phyloP scores from a whole-genome alignment of 805 yeast species.

The Suhomyces pyralidae region DNA sequence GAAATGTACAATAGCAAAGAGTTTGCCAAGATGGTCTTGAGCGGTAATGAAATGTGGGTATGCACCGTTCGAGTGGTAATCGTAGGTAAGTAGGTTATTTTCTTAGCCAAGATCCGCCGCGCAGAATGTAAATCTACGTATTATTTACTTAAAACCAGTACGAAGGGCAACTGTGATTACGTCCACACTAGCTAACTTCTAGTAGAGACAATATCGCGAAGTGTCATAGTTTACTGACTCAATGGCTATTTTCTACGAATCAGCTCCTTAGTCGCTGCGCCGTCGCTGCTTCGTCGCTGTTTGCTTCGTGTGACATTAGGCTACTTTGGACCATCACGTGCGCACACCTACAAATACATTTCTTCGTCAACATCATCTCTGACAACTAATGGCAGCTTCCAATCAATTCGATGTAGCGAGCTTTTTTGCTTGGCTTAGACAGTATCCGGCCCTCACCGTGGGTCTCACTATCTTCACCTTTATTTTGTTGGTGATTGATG shows the following conservation, averaged over 20 bases:
- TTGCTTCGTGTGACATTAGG: not conserved
- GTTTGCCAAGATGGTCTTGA: too few relatives aligned
- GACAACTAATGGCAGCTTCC: not conserved
- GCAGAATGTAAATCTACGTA: not conserved
- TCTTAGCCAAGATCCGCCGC: not conserved
- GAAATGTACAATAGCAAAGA: not conserved
- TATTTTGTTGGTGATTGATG: conserved; percentile 39
- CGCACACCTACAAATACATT: not conserved
- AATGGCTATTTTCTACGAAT: not conserved
- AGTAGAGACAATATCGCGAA: too few relatives aligned
- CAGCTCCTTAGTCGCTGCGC: too few relatives aligned
- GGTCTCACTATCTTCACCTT: conserved; percentile 59
- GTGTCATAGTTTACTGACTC: not conserved
- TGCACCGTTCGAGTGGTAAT: not conserved
- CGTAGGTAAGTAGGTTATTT: not conserved
- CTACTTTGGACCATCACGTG: not conserved
- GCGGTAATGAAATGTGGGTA: too few relatives aligned
- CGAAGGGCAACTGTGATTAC: not conserved
- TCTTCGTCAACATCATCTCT: not conserved
- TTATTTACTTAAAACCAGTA: not conserved
- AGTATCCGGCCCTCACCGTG: conserved; percentile 57
- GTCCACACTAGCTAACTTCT: too few relatives aligned
- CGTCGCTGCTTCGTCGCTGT: too few relatives aligned
- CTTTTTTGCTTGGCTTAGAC: conserved; percentile 6
- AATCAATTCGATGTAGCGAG: conserved; percentile 3